Conservation (phyloP, 352 stramenopile genomes). For the Phytophthora ramorum region DNA sequence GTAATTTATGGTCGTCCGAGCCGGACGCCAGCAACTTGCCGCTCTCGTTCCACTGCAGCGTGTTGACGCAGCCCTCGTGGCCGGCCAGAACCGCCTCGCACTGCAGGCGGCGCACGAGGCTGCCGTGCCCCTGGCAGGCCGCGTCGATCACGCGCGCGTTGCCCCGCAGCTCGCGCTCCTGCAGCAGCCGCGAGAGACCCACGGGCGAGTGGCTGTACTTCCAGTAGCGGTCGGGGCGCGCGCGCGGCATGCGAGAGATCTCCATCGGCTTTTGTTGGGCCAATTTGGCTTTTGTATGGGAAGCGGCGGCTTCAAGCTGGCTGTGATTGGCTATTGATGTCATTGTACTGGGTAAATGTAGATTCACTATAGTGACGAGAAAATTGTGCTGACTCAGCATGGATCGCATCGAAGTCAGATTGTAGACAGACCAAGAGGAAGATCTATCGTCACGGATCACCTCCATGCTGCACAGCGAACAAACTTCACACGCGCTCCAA, state of each 20-base stretch:
- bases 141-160: conserved; percentile 54
- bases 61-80: conserved; percentile 87
- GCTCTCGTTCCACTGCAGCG: conserved; percentile 80
- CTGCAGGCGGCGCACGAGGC: conserved; percentile 63
- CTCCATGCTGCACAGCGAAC: not conserved
- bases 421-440: too few relatives aligned
- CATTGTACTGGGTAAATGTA: not conserved
- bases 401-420: too few relatives aligned
- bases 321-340: conserved; percentile 3
- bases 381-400: too few relatives aligned
- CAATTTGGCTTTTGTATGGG: conserved; percentile 10
- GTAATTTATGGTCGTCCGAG: conserved; percentile 84
- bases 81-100: conserved; percentile 62
- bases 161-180: conserved; percentile 60
- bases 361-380: not conserved
- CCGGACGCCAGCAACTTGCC: conserved; percentile 76
- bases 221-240: conserved; percentile 34
- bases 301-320: conserved; percentile 21
- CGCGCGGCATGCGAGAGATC: conserved; percentile 14
- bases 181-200: conserved; percentile 47
- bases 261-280: too few relatives aligned
- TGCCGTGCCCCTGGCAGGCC: conserved; percentile 61
- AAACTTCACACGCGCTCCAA: not conserved
- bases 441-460: too few relatives aligned
- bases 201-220: conserved; percentile 41